A percentile compares a stretch with the other conserved stretches of the same genome.
These are phyloP conservation scores for Bolboschoenoplectus hybrid DNA, from an alignment of 202 grass and related monocot genomes.

Conservation along the genomic window DNA sequence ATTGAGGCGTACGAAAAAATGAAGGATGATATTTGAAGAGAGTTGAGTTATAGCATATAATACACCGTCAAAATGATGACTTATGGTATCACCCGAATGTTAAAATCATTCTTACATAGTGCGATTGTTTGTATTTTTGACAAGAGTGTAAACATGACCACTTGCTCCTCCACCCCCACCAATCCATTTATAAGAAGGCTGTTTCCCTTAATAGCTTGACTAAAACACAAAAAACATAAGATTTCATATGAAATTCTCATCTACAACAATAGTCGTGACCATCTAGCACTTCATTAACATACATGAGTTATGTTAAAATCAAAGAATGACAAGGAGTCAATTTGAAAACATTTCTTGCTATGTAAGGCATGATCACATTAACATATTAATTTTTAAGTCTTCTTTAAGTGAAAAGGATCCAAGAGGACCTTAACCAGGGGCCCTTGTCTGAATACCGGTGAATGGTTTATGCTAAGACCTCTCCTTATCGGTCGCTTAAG, in stretches of 20 bases:
- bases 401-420: not conserved
- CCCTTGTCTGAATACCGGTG: too few relatives aligned
- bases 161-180: not conserved
- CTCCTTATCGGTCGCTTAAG: too few relatives aligned
- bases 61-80: not conserved
- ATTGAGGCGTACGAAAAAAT: not conserved
- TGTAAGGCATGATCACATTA: not conserved
- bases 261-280: not conserved
- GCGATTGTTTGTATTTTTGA: not conserved
- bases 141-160: slow-evolving; percentile 37
- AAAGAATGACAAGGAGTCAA: slow-evolving; percentile 9
- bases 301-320: not conserved
- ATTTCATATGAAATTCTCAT: not conserved
- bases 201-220: not conserved
- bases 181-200: not conserved
- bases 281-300: slow-evolving; percentile 5
- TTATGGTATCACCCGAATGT: not conserved
- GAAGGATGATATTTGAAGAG: not conserved
- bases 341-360: not conserved
- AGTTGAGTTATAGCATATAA: not conserved
- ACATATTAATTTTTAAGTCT: not conserved
- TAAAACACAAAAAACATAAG: not conserved
- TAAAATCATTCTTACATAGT: slow-evolving; percentile 19
- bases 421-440: not conserved
- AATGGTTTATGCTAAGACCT: too few relatives aligned